Evolutionary conservation across 2,329 filamentous ascomycete species (phyloP), one percentile per base, ranked within the genome.

Genomic region (Rutstroemia sp.): DNA sequence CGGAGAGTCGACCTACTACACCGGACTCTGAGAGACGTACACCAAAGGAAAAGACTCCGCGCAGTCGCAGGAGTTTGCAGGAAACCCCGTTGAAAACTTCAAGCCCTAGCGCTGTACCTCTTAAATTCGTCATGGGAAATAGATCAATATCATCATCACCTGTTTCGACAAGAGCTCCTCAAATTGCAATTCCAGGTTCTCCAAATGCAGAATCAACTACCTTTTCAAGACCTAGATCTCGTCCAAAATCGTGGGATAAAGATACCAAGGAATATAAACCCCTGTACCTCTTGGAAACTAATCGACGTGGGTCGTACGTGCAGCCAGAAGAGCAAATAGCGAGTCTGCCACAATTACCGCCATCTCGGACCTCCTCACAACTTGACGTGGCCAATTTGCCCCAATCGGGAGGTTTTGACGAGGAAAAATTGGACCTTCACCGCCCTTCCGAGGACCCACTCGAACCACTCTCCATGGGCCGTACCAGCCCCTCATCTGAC

Each of bases 271-370:
- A 94, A 67, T 86, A 92, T 65, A 85, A 88, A 63, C 92, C 92
- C 0, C 74, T 96, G 8, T 92, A 88, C 71, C 83, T 96, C 21
- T 82, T 95, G 6, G 88, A 95, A 69, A 71, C 66, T 17, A 68
- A 69, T 14, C 61, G 62, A 47, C 60, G 64, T 38, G 59, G 56
- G 9, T 67, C 62, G 19, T 56, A 54, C 48, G 53, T 57, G 14
- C 58, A 59, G 19, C 42, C 58, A 10, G 48, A 65, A 16, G 69
- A 73, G 41, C 59, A 61, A 14, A 71, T 75, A 25, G 74, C 75
- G 21, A 27, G 38, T 51, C 64, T 71, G 48, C 77, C 78, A 37
- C 75, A 75, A n/a, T 68, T 80, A 10, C 78, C 78, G n/a, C 75
- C 74, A 5, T 79, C 76, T 4, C 67, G 73, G 47, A 72, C 70